phyloP scores from a whole-genome alignment of 352 stramenopile genomes.

The Globisporangium rhizosaccharum region DNA sequence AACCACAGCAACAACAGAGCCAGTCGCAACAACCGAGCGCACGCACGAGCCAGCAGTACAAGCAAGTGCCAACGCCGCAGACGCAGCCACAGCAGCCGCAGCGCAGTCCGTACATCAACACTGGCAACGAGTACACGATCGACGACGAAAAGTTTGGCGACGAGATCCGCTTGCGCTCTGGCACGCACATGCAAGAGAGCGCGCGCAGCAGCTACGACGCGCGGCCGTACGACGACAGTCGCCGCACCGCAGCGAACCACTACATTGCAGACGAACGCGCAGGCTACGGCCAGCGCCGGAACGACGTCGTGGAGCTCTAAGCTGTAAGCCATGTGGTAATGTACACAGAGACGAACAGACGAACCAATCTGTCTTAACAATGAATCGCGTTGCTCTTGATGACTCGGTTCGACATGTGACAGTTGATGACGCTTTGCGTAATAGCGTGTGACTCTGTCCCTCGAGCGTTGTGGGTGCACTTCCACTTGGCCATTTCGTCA shows the following conservation, averaged over 20 bases:
- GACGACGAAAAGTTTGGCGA: constrained; percentile 28
- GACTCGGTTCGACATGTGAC: neutral
- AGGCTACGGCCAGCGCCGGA: constrained; percentile 38
- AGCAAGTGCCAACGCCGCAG: constrained; percentile 18
- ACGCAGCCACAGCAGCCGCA: neutral
- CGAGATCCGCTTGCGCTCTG: constrained; percentile 54
- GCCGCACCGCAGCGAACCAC: constrained; percentile 37
- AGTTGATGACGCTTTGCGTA: neutral
- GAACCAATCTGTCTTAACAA: neutral
- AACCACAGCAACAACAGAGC: constrained; percentile 11
- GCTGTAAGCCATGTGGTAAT: neutral
- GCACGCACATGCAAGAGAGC: constrained; percentile 35
- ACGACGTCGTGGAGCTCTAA: constrained; percentile 61
- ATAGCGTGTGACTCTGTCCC: no score
- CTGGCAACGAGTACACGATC: constrained; percentile 15
- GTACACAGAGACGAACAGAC: neutral
- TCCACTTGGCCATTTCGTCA: neutral
- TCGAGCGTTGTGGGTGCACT: neutral
- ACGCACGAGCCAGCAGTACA: neutral
- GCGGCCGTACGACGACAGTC: constrained; percentile 32
- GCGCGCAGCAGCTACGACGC: constrained; percentile 21
- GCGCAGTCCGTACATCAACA: constrained; percentile 41
- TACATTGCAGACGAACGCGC: constrained; percentile 42
- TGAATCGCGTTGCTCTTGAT: constrained; percentile 1
- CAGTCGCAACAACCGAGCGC: constrained; percentile 9